Evolutionary conservation across 176 grass and related monocot species (phyloP), one percentile per base, ranked within the genome.

Genomic region (Chloris gayana): DNA sequence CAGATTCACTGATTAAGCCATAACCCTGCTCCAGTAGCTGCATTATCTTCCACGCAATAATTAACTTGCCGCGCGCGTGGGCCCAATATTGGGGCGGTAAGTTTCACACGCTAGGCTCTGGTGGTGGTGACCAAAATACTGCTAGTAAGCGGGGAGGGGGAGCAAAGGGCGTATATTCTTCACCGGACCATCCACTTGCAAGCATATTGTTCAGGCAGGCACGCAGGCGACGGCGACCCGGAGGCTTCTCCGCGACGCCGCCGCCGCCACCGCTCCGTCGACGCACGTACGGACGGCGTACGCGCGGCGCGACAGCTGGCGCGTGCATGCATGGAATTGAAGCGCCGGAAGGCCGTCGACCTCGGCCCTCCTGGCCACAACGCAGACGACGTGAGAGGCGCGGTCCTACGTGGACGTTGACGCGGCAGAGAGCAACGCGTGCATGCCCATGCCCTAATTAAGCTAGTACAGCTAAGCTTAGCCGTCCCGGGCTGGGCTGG

Each of bases 321-420:
- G 38, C 67, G 22, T 45, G 67, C 41, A 47, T 70, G 41, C 68
- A 70, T 70, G 41, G 46, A n/a, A n/a, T n/a, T n/a, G n/a, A 70
- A 44, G 24, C 65, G 65, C 56, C n/a, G 56, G 19, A 9, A 56
- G 1, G 51, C 51, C 19, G 7, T 21, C 50, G 22, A 53, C 50
- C 50, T 53, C 50, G 18, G 50, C 50, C 4, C 18, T 2, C 46
- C 46, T 17, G 50, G 19, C 17, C 50, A 53, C n/a, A n/a, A n/a
- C n/a, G 18, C 50, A 41, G n/a, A n/a, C n/a, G 67, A 69, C 39
- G 38, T 69, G 67, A 37, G 35, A 37, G 35, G 45, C 67, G 67
- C 22, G 4, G 58, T 61, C 58, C 58, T 62, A 62, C 58, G 58
- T 62, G 58, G 58, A 62, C 25, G 25, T 62, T 62, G 58, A 62